phyloP scores from a whole-genome alignment of 768 basidiomycete species.

The Lactarius vividus region DNA sequence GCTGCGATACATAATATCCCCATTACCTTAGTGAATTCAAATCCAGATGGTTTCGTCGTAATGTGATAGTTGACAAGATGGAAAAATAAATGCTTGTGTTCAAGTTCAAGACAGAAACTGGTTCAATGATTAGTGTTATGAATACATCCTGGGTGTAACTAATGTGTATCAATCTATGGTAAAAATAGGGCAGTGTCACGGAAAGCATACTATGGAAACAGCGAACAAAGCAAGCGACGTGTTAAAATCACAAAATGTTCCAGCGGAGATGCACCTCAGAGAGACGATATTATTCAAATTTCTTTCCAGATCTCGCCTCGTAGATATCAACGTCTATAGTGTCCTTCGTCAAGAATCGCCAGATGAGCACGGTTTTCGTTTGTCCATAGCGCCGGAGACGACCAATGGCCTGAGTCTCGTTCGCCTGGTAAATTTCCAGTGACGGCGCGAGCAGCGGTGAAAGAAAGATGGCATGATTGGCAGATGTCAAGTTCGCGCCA shows the following conservation, averaged over 20 bases:
- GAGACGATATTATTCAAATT: slow-evolving; percentile 16
- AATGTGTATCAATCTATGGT: slow-evolving; percentile 4
- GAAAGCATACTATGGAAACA: slow-evolving; percentile 9
- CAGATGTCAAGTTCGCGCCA: slow-evolving; percentile 87
- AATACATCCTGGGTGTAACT: not conserved
- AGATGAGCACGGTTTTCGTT: slow-evolving; percentile 73
- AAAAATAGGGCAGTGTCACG: not conserved
- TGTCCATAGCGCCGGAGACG: slow-evolving; percentile 84
- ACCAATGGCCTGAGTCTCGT: slow-evolving; percentile 81
- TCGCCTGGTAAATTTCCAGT: slow-evolving; percentile 82
- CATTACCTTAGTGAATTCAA: not conserved
- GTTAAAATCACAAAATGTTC: not conserved
- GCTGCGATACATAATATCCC: not conserved
- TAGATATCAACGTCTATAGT: slow-evolving; percentile 90
- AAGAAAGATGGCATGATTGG: slow-evolving; percentile 94
- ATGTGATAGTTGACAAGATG: not conserved
- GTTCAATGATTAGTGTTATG: not conserved
- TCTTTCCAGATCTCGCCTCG: slow-evolving; percentile 43
- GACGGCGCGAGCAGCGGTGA: slow-evolving; percentile 83
- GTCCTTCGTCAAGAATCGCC: slow-evolving; percentile 78
- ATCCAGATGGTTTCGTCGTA: not conserved
- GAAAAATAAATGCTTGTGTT: not conserved
- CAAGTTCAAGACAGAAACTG: not conserved
- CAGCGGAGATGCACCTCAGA: not conserved
- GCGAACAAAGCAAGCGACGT: slow-evolving; percentile 2